A percentile compares a stretch with the other conserved stretches of the same genome.
phyloP scores from a whole-genome alignment of 257 asterid species.

The Solanum chilense region DNA sequence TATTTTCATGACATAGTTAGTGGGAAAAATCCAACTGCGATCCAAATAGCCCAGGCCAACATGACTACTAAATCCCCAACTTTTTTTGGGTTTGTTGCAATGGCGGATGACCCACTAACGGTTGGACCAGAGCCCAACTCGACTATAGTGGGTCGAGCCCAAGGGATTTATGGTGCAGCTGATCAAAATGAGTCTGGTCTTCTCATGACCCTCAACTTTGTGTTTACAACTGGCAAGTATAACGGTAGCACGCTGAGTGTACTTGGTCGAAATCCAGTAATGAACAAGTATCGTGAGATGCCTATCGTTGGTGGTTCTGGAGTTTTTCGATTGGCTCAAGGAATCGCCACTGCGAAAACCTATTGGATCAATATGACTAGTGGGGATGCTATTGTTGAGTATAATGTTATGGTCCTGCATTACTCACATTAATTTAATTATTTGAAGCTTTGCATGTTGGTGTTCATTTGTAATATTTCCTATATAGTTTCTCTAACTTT shows the following conservation, averaged over 20 bases:
- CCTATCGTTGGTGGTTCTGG: conserved; percentile 39
- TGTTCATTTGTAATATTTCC: background rate
- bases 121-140: conserved; percentile 8
- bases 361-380: background rate
- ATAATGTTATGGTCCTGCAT: conserved; percentile 5
- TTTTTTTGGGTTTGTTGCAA: conserved; percentile 4
- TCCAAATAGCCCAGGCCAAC: conserved; percentile 6
- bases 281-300: conserved; percentile 20
- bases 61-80: conserved; percentile 9
- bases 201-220: conserved; percentile 17
- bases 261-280: conserved; percentile 13
- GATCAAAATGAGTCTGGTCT: conserved; percentile 1
- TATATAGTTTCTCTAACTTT: background rate
- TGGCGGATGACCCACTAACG: conserved; percentile 19
- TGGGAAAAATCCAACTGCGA: conserved; percentile 7
- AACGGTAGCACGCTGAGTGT: conserved; percentile 35
- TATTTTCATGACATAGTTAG: conserved; percentile 27
- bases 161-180: conserved; percentile 22
- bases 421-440: background rate
- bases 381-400: conserved; percentile 18
- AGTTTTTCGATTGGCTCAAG: conserved; percentile 32
- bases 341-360: conserved; percentile 6
- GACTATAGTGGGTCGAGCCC: conserved; percentile 29
- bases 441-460: background rate
- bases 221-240: conserved; percentile 16